Base-by-base conservation (phyloP, 371 early-diverging fungal species). In the Choanephora cucurbitarum region DNA sequence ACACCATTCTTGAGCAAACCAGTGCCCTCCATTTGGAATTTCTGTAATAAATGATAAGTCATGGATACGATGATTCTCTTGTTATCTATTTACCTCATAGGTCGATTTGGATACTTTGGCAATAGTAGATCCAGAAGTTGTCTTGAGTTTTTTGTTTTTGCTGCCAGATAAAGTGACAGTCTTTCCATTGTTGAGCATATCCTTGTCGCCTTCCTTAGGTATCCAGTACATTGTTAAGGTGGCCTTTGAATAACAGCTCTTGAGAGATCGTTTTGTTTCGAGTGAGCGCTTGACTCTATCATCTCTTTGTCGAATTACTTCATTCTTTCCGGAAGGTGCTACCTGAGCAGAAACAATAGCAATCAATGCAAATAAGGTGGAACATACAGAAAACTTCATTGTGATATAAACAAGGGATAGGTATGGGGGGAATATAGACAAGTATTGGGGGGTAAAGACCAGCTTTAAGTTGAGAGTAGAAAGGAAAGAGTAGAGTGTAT, bases 11-110 rank as follows among this genome's bases (percentile, higher is more conserved):
- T 24, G 31, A 71, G 57, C 44, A 71, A 41, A 10, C 72, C 67
- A 43, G 72, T 71, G 18, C 72, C 68, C 49, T 71, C 68, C 72
- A 71, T 71, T 62, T 67, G 72, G 22, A 67, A 71, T 65, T 71
- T 67, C 49, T 66, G 21, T 22, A 39, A n/a, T 17, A 34, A 39
- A 43, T 23, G 37, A 32, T n/a, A n/a, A n/a, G n/a, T n/a, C n/a
- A n/a, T n/a, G n/a, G n/a, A n/a, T n/a, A n/a, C n/a, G n/a, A 10
- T 32, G 10, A n/a, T 22, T 11, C 5, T 18, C 11, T 10, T 13
- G 8, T 0, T 39, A 14, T 15, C 14, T 34, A 45, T 49, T 34
- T 52, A 65, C 66, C 34, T 60, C 64, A 40, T 59, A 71, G 1
- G 67, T 71, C 1, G 24, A 54, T 22, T 63, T 53, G 42, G 62